Evolutionary conservation across 441 rosid genomes (phyloP).

Genomic region (Populus hybrid): DNA sequence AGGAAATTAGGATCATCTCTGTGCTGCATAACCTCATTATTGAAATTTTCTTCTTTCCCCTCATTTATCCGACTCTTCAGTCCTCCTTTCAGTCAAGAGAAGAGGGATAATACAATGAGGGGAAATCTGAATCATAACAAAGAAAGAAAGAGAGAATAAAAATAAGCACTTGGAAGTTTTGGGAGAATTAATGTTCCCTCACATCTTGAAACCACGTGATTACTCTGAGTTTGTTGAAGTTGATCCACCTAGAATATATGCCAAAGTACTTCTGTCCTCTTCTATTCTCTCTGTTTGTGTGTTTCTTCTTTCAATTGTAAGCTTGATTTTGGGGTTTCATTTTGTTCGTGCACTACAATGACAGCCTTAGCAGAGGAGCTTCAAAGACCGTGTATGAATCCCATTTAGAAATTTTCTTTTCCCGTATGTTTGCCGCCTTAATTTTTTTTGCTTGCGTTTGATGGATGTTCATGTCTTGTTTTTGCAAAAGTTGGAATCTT

Average conservation of each 20-base stretch:
- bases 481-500: slow-evolving; percentile 2
- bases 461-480: slow-evolving; percentile 5
- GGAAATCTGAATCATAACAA: background rate
- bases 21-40: background rate
- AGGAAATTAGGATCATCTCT: background rate
- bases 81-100: background rate
- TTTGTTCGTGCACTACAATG: slow-evolving; percentile 62
- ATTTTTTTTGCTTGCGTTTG: slow-evolving; percentile 10
- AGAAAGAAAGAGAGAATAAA: background rate
- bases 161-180: background rate
- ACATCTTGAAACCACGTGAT: slow-evolving; percentile 35
- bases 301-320: slow-evolving; percentile 4
- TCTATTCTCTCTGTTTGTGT: slow-evolving; percentile 8
- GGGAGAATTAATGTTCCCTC: slow-evolving; percentile 49
- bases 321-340: slow-evolving; percentile 17
- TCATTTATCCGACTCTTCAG: background rate
- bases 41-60: background rate
- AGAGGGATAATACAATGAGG: background rate
- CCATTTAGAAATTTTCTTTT: too few relatives aligned
- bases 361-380: slow-evolving; percentile 92
- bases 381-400: slow-evolving; percentile 82
- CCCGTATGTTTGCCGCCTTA: background rate
- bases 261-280: slow-evolving; percentile 49
- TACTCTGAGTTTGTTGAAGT: slow-evolving; percentile 83
- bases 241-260: slow-evolving; percentile 99